Conservation (phyloP, 768 basidiomycete genomes). For the Tricholoma sp. region DNA sequence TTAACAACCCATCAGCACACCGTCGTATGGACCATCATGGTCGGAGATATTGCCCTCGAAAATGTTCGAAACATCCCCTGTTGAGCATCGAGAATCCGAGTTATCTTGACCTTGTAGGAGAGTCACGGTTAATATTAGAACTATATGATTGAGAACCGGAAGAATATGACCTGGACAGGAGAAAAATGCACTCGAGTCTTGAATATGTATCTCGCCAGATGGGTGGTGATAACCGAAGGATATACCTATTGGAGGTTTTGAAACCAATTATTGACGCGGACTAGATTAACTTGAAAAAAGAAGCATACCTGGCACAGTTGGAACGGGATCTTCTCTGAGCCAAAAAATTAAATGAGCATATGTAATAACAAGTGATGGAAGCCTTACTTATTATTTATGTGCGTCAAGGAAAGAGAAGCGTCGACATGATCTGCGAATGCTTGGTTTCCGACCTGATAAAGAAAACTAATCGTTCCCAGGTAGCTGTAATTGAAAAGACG, state of each 20-base stretch:
- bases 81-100: conserved; percentile 40
- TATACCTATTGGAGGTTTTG: neutral
- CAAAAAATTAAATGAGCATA: neutral
- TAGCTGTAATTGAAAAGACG: conserved; percentile 16
- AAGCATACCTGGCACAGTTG: neutral
- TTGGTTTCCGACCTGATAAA: conserved; percentile 46
- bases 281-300: neutral
- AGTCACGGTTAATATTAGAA: neutral
- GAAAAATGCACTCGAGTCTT: conserved; percentile 44
- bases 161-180: conserved; percentile 44
- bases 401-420: conserved; percentile 40
- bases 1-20: conserved; percentile 24
- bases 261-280: no score
- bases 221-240: conserved; percentile 37
- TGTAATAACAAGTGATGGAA: neutral
- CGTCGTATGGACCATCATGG: conserved; percentile 43
- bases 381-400: conserved; percentile 53
- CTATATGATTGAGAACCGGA: neutral
- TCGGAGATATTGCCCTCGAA: conserved; percentile 36
- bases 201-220: conserved; percentile 47
- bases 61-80: conserved; percentile 49
- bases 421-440: conserved; percentile 61
- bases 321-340: neutral
- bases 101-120: conserved; percentile 44
- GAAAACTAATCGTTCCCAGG: conserved; percentile 5